Evolutionary conservation across 108 stramenopile species (phyloP).

Genomic region (Fistulifera solaris): DNA sequence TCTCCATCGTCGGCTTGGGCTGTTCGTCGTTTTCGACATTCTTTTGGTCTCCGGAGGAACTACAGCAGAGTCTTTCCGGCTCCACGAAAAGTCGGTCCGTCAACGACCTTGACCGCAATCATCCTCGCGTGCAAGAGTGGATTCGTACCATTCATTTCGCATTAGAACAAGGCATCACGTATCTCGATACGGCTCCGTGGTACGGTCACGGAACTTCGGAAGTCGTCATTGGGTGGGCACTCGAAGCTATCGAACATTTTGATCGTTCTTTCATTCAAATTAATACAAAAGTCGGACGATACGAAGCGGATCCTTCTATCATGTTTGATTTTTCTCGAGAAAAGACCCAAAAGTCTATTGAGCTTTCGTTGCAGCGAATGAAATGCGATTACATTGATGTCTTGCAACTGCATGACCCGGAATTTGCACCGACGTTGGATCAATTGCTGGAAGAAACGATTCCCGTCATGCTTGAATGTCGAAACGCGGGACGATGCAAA

Average conservation of each 20-base stretch:
- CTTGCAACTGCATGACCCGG: slow-evolving; percentile 87
- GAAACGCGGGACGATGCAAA: slow-evolving; percentile 50
- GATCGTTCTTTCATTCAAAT: slow-evolving; percentile 27
- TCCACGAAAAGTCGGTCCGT: not conserved
- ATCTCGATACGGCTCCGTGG: slow-evolving; percentile 87
- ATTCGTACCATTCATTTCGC: slow-evolving; percentile 66
- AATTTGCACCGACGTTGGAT: slow-evolving; percentile 67
- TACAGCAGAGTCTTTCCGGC: slow-evolving; percentile 5
- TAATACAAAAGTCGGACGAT: slow-evolving; percentile 82
- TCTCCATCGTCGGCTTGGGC: slow-evolving; percentile 70
- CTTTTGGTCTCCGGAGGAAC: slow-evolving; percentile 41
- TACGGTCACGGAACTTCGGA: slow-evolving; percentile 82
- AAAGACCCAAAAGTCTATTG: slow-evolving; percentile 57
- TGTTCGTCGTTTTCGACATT: slow-evolving; percentile 79
- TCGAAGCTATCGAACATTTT: slow-evolving; percentile 29
- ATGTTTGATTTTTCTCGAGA: slow-evolving; percentile 84
- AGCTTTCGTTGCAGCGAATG: slow-evolving; percentile 57
- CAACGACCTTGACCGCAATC: slow-evolving; percentile 28
- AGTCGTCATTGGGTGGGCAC: slow-evolving; percentile 68
- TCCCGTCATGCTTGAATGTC: slow-evolving; percentile 60
- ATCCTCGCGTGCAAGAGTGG: slow-evolving; percentile 66
- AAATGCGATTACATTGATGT: slow-evolving; percentile 78
- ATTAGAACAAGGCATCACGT: slow-evolving; percentile 52
- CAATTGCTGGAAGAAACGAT: slow-evolving; percentile 60
- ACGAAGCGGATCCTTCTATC: slow-evolving; percentile 56